These are phyloP conservation scores for Camillea tinctor DNA, from an alignment of 2,329 filamentous ascomycete species.

Conservation along the genomic window DNA sequence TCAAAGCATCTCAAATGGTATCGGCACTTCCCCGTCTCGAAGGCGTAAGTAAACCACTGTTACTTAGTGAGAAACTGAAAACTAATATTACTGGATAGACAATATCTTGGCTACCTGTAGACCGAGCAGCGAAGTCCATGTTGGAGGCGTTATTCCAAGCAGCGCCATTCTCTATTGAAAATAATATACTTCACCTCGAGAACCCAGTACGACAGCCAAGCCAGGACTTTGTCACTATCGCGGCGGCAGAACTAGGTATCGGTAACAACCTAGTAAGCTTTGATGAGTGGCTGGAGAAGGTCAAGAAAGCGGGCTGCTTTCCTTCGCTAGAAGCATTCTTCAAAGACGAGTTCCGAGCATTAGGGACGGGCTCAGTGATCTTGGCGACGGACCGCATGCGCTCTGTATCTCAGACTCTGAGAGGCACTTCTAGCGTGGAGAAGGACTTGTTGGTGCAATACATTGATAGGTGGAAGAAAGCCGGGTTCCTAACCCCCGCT, in stretches of 20 bases:
- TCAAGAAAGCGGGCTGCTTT: constrained; percentile 1
- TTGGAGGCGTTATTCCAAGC: constrained; percentile 9
- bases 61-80: background rate
- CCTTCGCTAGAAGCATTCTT: constrained; percentile 20
- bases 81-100: constrained; percentile 3
- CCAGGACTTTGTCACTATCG: constrained; percentile 16
- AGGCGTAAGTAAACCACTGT: background rate
- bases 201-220: constrained; percentile 20
- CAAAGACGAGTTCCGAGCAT: constrained; percentile 16
- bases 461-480: constrained; percentile 16
- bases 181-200: constrained; percentile 20
- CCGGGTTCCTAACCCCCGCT: constrained; percentile 12
- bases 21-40: background rate
- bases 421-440: constrained; percentile 6
- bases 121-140: constrained; percentile 16
- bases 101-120: constrained; percentile 22
- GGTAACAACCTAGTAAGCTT: constrained; percentile 3
- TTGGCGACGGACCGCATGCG: constrained; percentile 19
- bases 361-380: constrained; percentile 16
- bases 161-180: background rate
- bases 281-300: constrained; percentile 19
- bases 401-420: constrained; percentile 11
- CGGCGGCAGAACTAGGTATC: constrained; percentile 16
- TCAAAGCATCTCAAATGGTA: constrained; percentile 41
- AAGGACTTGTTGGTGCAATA: constrained; percentile 19